A percentile compares a stretch with the other conserved stretches of the same genome.
These are phyloP conservation scores for Geopyxis carbonaria DNA, from an alignment of 495 filamentous ascomycete species.

Conservation along the genomic window DNA sequence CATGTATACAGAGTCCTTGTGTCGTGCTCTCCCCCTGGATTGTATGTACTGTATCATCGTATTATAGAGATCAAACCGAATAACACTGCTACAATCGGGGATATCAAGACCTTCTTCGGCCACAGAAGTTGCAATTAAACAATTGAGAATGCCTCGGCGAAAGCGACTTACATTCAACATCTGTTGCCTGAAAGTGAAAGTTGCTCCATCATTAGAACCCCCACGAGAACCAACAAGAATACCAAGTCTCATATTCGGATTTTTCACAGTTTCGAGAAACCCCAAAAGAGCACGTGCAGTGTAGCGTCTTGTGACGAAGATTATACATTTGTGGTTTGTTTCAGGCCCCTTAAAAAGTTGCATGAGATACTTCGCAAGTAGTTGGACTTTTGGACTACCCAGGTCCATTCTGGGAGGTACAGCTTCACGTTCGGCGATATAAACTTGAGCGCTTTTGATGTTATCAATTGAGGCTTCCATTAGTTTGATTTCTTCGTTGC, in stretches of 20 bases:
- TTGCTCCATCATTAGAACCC: conserved; percentile 35
- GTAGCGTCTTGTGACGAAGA: conserved; percentile 67
- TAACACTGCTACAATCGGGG: conserved; percentile 80
- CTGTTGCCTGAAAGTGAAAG: conserved; percentile 54
- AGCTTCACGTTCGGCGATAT: conserved; percentile 38
- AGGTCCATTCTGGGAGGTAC: conserved; percentile 28
- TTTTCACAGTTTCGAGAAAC: conserved; percentile 41
- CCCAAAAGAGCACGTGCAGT: conserved; percentile 56
- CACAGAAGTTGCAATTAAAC: conserved; percentile 78
- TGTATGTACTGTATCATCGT: conserved; percentile 95
- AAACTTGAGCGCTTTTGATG: conserved; percentile 41
- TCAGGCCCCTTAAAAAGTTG: too few species aligned
- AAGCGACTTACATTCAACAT: conserved; percentile 62
- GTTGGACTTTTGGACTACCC: conserved; percentile 51
- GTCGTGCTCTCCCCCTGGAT: conserved; percentile 76
- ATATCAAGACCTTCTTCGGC: conserved; percentile 95
- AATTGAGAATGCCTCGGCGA: conserved; percentile 65
- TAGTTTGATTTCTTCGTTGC: conserved; percentile 22
- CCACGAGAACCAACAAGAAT: conserved; percentile 44
- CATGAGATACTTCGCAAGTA: conserved; percentile 40
- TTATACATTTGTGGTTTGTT: conserved; percentile 66
- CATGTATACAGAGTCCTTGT: conserved; percentile 57
- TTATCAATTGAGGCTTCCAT: conserved; percentile 35
- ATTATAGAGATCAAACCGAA: conserved; percentile 76
- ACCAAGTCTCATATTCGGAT: conserved; percentile 45